Evolutionary conservation across 1,284 basidiomycete species (phyloP), one percentile per base, ranked within the genome.

Genomic region (Marasmius oreades): DNA sequence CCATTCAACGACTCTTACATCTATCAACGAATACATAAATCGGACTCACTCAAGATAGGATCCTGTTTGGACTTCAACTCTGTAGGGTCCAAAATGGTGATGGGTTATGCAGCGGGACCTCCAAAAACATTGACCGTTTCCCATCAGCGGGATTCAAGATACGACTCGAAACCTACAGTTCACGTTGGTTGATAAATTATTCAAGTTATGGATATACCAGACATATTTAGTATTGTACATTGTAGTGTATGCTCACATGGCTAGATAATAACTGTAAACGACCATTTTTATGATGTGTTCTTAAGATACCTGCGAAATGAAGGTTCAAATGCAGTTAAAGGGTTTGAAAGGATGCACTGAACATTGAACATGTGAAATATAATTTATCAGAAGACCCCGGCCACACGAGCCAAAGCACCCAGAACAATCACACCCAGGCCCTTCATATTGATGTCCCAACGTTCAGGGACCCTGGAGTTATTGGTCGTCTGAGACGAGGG

Each of bases 21-120:
- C 55, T 85, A 80, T 64, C 82, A 85, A 61, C 79, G 84, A 16
- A 70, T 86, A 61, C 85, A 77, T 76, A 82, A 83, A 65, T 73
- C 72, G 16, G 83, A 86, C 62, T 65, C 70, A n/a, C 80, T 85
- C 66, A 84, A 81, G 62, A 64, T 85, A n/a, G 82, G 84, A 10
- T 73, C 73, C 0, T 65, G 70, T 24, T 74, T 85, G 24, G 73
- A 78, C 56, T 86, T 86, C 56, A 70, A 73, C 12, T 66, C 73
- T 0, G 64, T 83, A 36, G 74, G 78, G 5, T 63, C 61, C 42
- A 79, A 74, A 61, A 68, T 81, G 64, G 64, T 80, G 11, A 78
- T 83, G 70, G 84, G 73, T 8, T 73, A 51, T 24, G 44, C 47
- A 26, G 55, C 52, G 43, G 58, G 58, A 36, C 58, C 58, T 11